Evolutionary conservation across 805 yeast genomes (phyloP).

Genomic region (Brettanomyces nanus): DNA sequence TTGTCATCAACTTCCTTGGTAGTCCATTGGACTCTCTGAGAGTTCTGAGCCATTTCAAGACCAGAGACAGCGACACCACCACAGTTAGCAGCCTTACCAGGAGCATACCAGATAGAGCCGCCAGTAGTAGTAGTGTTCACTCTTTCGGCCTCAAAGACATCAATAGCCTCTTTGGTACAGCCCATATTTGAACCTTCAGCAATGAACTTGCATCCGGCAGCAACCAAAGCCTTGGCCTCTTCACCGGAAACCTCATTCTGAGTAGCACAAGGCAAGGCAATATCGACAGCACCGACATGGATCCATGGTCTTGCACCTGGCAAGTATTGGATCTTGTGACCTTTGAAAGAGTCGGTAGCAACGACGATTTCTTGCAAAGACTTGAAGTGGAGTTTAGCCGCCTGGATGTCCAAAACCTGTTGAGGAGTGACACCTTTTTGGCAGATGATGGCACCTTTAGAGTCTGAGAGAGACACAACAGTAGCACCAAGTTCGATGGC

Average conservation of each 20-base stretch:
- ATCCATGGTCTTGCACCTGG: constrained; percentile 97
- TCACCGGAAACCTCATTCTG: constrained; percentile 97
- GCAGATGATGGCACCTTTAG: constrained; percentile 80
- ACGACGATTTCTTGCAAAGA: constrained; percentile 61
- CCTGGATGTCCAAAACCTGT: constrained; percentile 67
- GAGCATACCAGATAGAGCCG: constrained; percentile 89
- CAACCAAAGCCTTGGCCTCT: constrained; percentile 91
- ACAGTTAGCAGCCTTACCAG: constrained; percentile 98
- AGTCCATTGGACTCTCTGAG: constrained; percentile 88
- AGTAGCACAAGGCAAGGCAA: constrained; percentile 97
- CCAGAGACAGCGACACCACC: constrained; percentile 99
- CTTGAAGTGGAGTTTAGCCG: constrained; percentile 73
- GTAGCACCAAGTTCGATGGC: constrained; percentile 94
- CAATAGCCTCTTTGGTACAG: constrained; percentile 94
- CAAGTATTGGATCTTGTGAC: constrained; percentile 63
- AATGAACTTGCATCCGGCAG: constrained; percentile 83
- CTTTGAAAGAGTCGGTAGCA: constrained; percentile 44
- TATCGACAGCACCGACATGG: constrained; percentile 83
- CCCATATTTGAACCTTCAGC: constrained; percentile 99
- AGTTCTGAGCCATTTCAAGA: constrained; percentile 99
- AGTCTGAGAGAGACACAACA: constrained; percentile 90
- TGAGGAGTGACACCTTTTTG: constrained; percentile 76
- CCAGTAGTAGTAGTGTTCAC: constrained; percentile 30
- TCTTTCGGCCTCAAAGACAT: constrained; percentile 84
- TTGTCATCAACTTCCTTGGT: constrained; percentile 86